phyloP scores from a whole-genome alignment of 257 asterid species.

The Solanum chmielewskii region DNA sequence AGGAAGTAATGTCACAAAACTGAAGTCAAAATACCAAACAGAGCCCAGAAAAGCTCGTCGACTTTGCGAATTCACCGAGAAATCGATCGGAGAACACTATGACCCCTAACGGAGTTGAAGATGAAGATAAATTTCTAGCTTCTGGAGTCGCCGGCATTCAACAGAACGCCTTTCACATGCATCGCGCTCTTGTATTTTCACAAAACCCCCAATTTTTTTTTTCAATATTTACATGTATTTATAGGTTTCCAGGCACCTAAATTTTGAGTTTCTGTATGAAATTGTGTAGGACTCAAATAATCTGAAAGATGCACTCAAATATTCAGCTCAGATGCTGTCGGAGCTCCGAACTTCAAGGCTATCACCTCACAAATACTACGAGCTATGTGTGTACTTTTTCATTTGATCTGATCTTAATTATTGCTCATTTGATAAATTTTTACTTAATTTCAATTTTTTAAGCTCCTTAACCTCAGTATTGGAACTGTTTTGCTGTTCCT shows the following conservation, averaged over 20 bases:
- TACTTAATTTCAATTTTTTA: background rate
- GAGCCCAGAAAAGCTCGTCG: background rate
- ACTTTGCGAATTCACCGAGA: background rate
- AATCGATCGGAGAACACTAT: constrained; percentile 1
- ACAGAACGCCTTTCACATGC: constrained; percentile 96
- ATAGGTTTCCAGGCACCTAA: constrained; percentile 16
- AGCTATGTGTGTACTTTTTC: constrained; percentile 73
- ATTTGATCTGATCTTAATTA: constrained; percentile 4
- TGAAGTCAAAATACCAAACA: background rate
- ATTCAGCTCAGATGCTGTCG: constrained; percentile 97
- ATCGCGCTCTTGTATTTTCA: constrained; percentile 79
- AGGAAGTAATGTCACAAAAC: background rate
- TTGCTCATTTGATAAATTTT: background rate
- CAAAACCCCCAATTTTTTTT: background rate
- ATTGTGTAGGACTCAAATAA: constrained; percentile 69
- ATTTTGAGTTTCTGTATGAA: background rate
- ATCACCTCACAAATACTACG: constrained; percentile 96
- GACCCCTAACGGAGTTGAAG: constrained; percentile 77
- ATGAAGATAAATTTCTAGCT: constrained; percentile 93
- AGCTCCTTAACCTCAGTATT: background rate
- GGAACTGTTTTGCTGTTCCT: background rate
- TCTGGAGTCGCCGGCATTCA: constrained; percentile 96
- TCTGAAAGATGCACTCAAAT: constrained; percentile 92
- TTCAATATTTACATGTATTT: background rate
- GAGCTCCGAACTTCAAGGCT: constrained; percentile 98